Conservation (phyloP, 257 asterid species). For the Ilex asprella region DNA sequence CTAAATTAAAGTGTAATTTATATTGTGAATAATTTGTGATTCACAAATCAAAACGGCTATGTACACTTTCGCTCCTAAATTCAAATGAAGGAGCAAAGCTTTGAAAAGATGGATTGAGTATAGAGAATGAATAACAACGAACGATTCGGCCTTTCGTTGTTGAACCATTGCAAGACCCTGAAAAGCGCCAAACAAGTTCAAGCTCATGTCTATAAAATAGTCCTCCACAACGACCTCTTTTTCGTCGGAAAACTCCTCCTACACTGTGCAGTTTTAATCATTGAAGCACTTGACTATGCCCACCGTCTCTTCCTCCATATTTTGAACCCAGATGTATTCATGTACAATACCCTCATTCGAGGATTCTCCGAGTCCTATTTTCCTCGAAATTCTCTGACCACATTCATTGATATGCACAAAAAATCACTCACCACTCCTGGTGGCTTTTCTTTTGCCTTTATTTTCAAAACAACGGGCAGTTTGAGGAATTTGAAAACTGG, state of each 20-base stretch:
- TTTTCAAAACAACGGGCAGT: conserved; percentile 70
- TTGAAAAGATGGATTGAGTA: neutral
- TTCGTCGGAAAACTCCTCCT: conserved; percentile 67
- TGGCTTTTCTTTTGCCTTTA: conserved; percentile 71
- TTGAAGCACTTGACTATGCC: conserved; percentile 53
- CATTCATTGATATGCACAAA: conserved; percentile 44
- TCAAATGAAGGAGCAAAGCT: no score
- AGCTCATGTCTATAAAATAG: conserved; percentile 41
- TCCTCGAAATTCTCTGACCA: conserved; percentile 41
- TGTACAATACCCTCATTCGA: conserved; percentile 82
- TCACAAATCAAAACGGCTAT: no score
- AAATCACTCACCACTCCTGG: conserved; percentile 32
- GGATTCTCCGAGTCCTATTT: conserved; percentile 59
- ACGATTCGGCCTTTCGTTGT: conserved; percentile 32
- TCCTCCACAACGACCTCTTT: conserved; percentile 52
- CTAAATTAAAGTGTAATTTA: no score
- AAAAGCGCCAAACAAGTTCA: conserved; percentile 56
- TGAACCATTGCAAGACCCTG: conserved; percentile 50
- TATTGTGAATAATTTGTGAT: no score
- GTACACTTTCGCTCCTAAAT: no score
- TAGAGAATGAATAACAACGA: conserved; percentile 34
- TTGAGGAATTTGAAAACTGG: conserved; percentile 47
- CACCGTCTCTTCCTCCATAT: conserved; percentile 35
- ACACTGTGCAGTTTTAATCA: conserved; percentile 51
- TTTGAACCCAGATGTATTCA: conserved; percentile 65